phyloP scores from a whole-genome alignment of 2,329 filamentous ascomycete genomes.

The Xylariales sp. region DNA sequence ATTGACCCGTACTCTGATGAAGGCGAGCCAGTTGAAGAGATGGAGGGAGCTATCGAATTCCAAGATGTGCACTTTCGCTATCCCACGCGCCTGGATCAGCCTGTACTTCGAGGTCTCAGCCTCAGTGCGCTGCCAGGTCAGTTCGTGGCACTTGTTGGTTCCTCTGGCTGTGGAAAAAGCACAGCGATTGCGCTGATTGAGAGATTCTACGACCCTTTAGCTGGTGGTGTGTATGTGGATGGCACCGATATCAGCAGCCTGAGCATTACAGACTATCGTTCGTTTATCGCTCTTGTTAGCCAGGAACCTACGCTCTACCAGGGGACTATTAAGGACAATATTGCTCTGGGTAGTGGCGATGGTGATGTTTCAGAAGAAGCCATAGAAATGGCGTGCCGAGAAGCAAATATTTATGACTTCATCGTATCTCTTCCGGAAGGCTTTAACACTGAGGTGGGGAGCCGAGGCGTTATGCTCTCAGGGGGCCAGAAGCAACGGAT shows the following conservation, averaged over 20 bases:
- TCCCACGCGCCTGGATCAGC: constrained; percentile 83
- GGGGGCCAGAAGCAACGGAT: constrained; percentile 97
- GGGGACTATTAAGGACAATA: constrained; percentile 85
- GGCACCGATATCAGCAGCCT: constrained; percentile 74
- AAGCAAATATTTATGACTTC: constrained; percentile 92
- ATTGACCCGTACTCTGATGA: constrained; percentile 78
- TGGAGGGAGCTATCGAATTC: constrained; percentile 82
- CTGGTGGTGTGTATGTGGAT: constrained; percentile 73
- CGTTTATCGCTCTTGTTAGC: constrained; percentile 86
- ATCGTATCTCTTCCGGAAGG: constrained; percentile 75
- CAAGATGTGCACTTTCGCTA: constrained; percentile 91
- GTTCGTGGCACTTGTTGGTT: constrained; percentile 86
- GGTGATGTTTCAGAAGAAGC: constrained; percentile 62
- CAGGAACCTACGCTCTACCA: constrained; percentile 91
- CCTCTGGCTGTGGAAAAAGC: constrained; percentile 90
- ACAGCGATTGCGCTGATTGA: constrained; percentile 91
- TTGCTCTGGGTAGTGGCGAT: constrained; percentile 73
- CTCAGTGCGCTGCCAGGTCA: constrained; percentile 81
- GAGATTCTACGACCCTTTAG: constrained; percentile 87
- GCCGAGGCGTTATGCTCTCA: constrained; percentile 84
- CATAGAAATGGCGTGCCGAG: constrained; percentile 74
- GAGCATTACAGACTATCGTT: constrained; percentile 86
- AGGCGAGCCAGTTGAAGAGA: constrained; percentile 58
- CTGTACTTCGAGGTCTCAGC: constrained; percentile 79
- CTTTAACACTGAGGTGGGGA: constrained; percentile 89